Evolutionary conservation across 2,329 filamentous ascomycete genomes (phyloP).

Genomic region (Aschersonia sp.): DNA sequence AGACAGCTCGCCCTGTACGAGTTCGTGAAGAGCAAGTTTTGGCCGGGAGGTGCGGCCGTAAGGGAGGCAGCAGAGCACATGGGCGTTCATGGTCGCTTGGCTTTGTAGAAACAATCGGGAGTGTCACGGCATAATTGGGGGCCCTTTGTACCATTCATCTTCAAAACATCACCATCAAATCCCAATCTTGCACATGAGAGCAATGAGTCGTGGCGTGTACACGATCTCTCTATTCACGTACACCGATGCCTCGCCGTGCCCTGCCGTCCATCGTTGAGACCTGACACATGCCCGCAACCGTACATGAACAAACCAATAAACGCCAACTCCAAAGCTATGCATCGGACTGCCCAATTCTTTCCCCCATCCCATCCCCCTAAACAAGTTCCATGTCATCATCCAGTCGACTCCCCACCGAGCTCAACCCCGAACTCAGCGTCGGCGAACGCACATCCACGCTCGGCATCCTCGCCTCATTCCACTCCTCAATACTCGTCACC

Average conservation of each 20-base stretch:
- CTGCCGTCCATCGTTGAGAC: too few relatives aligned
- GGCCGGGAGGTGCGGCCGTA: slow-evolving; percentile 14
- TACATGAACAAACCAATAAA: too few relatives aligned
- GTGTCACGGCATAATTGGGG: too few relatives aligned
- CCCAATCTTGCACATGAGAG: too few relatives aligned
- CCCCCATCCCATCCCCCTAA: background rate
- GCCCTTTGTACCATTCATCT: too few relatives aligned
- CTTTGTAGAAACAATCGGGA: background rate
- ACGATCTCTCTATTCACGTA: too few relatives aligned
- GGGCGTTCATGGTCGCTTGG: slow-evolving; percentile 24
- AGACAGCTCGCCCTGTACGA: slow-evolving; percentile 25
- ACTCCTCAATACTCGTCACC: slow-evolving; percentile 20
- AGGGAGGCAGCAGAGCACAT: slow-evolving; percentile 21
- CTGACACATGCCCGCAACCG: too few relatives aligned
- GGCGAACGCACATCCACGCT: slow-evolving; percentile 17
- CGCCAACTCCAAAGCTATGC: slow-evolving; percentile 2
- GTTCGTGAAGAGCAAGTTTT: slow-evolving; percentile 24
- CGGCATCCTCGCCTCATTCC: slow-evolving; percentile 14
- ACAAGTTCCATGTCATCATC: slow-evolving; percentile 32
- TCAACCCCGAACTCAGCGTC: slow-evolving; percentile 39
- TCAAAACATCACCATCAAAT: too few relatives aligned
- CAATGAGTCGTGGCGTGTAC: too few relatives aligned
- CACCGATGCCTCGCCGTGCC: too few relatives aligned
- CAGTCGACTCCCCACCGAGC: slow-evolving; percentile 25
- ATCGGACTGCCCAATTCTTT: background rate